Base-by-base conservation (phyloP, 805 yeast species). In the Tetrapisispora nanseiensis region DNA sequence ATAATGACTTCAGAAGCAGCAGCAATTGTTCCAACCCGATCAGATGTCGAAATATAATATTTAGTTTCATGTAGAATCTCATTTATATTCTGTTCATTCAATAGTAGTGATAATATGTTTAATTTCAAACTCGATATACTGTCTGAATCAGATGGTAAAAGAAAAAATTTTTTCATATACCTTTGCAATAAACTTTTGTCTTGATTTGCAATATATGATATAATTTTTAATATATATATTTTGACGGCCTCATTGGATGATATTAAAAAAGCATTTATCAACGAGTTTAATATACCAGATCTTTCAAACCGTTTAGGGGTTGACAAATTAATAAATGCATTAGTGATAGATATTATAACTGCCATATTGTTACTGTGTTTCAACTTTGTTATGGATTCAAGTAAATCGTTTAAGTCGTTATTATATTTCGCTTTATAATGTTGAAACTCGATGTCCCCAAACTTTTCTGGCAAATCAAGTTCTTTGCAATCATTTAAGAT, bases 1-100 rank as follows among this genome's bases (percentile, higher is more conserved):
- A 84, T 82, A 29, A 87, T 64, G 1, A 82, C 73, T 40, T 72
- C 72, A 11, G 86, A 73, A 1, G 87, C 72, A 34, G 71, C 74
- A 16, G 48, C 51, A 4, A 67, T 57, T 6, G 70, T 60, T 0
- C 64, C 44, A 20, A 30, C 47, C 34, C 51, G 55, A 40, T 50
- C 43, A 1, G 51, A 44, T 12, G 61, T 52, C 16, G 54, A 45
- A 0, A 76, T 74, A 46, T 76, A 73, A 54, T 76, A 76, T 54
- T 79, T 80, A 24, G 87, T 59, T 56, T 86, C 94, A 26, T 71
- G 68, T 24, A 81, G 61, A 4, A 85, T 69, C 2, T 52, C 44
- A 18, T 68, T 66, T 34, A 76, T 73, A 51, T 75, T 84, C 10
- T 62, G 55, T 30, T 72, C 75, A 42, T 71, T 69, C 28, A 77